A percentile compares a stretch with the other conserved stretches of the same genome.
Conservation (phyloP, 768 basidiomycete genomes). For the Leccinum sublutescens region DNA sequence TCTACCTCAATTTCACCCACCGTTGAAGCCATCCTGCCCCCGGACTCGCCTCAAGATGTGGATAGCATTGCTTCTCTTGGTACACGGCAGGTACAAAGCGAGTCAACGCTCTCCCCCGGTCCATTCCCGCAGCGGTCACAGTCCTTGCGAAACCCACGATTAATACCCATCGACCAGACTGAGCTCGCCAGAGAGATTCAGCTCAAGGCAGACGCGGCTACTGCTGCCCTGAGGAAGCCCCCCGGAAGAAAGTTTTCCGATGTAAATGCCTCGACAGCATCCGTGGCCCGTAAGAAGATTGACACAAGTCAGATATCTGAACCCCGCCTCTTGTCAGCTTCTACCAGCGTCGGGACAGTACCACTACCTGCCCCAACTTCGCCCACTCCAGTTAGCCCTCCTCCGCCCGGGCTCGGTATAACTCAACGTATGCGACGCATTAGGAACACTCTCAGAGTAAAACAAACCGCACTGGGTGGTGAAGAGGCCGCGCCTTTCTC, state of each 20-base stretch:
- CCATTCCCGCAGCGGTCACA: slow-evolving; percentile 28
- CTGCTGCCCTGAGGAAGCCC: slow-evolving; percentile 53
- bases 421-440: slow-evolving; percentile 73
- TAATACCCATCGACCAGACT: slow-evolving; percentile 45
- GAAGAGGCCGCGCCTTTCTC: slow-evolving; percentile 51
- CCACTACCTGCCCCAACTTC: slow-evolving; percentile 46
- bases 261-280: slow-evolving; percentile 39
- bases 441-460: slow-evolving; percentile 63
- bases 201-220: slow-evolving; percentile 66
- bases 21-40: slow-evolving; percentile 32
- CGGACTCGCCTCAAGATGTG: slow-evolving; percentile 16
- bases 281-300: slow-evolving; percentile 53
- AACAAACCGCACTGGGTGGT: slow-evolving; percentile 44
- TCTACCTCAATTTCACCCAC: slow-evolving; percentile 36
- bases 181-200: slow-evolving; percentile 66
- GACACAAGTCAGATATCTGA: slow-evolving; percentile 63
- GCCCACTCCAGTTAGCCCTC: slow-evolving; percentile 34
- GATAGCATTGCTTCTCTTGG: slow-evolving; percentile 11
- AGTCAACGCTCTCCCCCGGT: slow-evolving; percentile 16
- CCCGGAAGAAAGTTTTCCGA: slow-evolving; percentile 43
- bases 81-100: slow-evolving; percentile 1
- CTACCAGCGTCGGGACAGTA: slow-evolving; percentile 65
- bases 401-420: slow-evolving; percentile 48
- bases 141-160: slow-evolving; percentile 40
- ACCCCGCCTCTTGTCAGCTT: slow-evolving; percentile 63